Percentiles rank a stretch among this genome's conserved stretches.
Evolutionary conservation across 192 early-diverging fungal species (phyloP).

Genomic region (Backusella liffmaniae): DNA sequence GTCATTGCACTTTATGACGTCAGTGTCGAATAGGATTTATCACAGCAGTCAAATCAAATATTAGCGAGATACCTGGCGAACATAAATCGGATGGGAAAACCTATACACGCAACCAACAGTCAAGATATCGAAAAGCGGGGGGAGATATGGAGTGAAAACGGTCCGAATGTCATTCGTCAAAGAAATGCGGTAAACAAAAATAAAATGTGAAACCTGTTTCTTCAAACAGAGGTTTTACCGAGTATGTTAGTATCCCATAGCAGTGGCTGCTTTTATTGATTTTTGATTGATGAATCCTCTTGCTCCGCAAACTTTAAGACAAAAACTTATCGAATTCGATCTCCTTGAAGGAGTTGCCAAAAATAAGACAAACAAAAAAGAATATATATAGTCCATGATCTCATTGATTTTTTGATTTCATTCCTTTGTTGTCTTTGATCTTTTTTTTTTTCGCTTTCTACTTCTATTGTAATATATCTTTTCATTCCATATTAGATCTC

Average conservation of each 20-base stretch:
- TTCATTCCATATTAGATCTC: not conserved
- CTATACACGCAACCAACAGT: not conserved
- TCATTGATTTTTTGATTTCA: not conserved
- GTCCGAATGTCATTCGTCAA: not conserved
- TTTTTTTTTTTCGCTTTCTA: not conserved
- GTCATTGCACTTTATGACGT: not conserved
- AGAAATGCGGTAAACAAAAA: not conserved
- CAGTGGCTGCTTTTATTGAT: not conserved
- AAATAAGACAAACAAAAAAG: not conserved
- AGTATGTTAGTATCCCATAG: not conserved
- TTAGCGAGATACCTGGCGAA: not conserved
- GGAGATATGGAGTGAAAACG: not conserved
- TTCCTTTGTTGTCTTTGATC: not conserved
- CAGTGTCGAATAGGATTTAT: not conserved
- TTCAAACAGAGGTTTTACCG: conserved; percentile 9
- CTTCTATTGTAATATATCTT: not conserved
- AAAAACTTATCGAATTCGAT: conserved; percentile 7
- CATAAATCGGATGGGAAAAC: not conserved
- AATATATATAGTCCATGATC: not conserved
- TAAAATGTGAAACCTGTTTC: not conserved
- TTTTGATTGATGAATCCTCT: not conserved
- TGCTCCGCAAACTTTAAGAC: not conserved
- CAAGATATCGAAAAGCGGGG: not conserved
- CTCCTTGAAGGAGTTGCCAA: not conserved
- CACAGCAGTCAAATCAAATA: not conserved